Base-by-base conservation (phyloP, 441 rosid genomes). In the Aleurites moluccanus region DNA sequence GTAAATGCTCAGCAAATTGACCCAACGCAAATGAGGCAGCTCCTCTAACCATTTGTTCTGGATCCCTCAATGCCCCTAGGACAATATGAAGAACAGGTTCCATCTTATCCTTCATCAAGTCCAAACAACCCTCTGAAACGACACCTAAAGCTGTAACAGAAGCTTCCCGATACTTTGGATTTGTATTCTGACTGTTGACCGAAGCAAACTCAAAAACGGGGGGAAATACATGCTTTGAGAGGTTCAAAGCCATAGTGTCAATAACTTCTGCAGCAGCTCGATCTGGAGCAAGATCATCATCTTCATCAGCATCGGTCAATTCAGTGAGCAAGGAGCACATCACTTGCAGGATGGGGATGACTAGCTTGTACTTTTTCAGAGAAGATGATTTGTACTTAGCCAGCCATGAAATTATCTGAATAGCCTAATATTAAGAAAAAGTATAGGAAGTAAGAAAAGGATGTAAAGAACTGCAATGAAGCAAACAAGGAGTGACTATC, bases 231-330 rank as follows among this genome's bases (percentile, higher is more conserved):
- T 87, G 98, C 81, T 92, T 96, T 57, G 98, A 85, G 74, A 96
- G 90, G 86, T 86, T 94, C 87, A 94, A 77, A 75, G 99, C 93
- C 89, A 94, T 87, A 5, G 99, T 96, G 79, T 96, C 99, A 78
- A 96, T 92, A 85, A 96, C 99, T 90, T 96, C 99, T 30, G 99
- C 99, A 83, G 99, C 98, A 79, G 99, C 98, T 75, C 98, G 89
- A 84, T 96, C 99, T 67, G 98, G 88, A 72, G 95, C 91, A 81
- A 96, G 99, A 88, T 96, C 99, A 88, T 96, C 97, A 77, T 92
- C 99, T 74, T 90, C 97, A 21, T 90, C 96, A 64, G 80, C 82
- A 75, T 85, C 79, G 11, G 85, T 86, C 77, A 98, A 92, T 84
- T 91, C 97, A 14, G 98, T 92, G 78, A 97, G 96, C 89, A 94